Evolutionary conservation across 116 monocot genomes (phyloP), one percentile per base, ranked within the genome.

Genomic region (Dioscorea cayenensis): DNA sequence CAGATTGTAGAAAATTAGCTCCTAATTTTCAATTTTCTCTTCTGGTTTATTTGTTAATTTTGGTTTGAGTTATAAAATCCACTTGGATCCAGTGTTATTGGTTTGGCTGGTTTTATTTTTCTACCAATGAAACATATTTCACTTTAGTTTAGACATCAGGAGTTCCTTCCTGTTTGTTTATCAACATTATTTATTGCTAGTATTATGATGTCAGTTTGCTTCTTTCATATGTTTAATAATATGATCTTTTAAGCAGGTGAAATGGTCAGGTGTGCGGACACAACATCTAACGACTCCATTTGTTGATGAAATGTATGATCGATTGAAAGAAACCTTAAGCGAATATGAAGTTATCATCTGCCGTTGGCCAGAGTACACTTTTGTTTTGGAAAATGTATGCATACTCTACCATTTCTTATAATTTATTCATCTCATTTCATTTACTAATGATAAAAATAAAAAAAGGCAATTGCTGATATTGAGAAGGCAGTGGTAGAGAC

Each of bases 291-390:
- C 97, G 29, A 97, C 97, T 62, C 97, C 97, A 58, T 97, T 97
- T 79, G 89, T 90, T 18, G 94, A 97, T 75, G 88, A 90, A 27
- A 97, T 97, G 97, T 97, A 88, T 74, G 93, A 89, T 35, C 68
- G 79, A 35, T 73, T 97, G 50, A 90, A 81, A 67, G 88, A 93
- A 13, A 89, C 86, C 62, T 69, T 93, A 49, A 89, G 78, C n/a
- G 97, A 97, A 71, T 97, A 90, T 80, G 88, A 90, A 65, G 83
- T 97, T 59, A 97, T 97, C 68, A 90, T 90, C 36, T 86, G 86
- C 70, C 86, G 97, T 36, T 97, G 97, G 97, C 97, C 97, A 62
- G 93, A 93, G 60, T 97, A 97, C 72, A 89, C 79, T 32, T 75
- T 85, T 69, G 78, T 85, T 65, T 86, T 97, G 16, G 97, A 97